These are phyloP conservation scores for Spergularia azorica DNA, from an alignment of 179 eudicot species.

Conservation along the genomic window DNA sequence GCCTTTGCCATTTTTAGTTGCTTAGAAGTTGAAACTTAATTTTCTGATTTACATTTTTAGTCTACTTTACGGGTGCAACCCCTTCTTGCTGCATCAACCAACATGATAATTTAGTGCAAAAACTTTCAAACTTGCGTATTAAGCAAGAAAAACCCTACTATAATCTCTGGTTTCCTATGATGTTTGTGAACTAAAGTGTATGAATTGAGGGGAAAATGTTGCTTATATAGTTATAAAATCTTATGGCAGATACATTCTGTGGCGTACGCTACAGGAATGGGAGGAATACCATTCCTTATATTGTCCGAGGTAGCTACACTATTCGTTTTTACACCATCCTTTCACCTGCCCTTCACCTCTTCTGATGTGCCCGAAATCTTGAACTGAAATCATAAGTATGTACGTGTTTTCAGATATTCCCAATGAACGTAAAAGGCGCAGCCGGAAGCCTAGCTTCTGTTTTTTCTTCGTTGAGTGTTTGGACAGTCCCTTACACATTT, in stretches of 20 bases:
- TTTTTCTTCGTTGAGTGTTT: conserved; percentile 24
- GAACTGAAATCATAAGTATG: neutral
- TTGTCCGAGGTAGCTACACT: conserved; percentile 38
- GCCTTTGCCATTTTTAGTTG: neutral
- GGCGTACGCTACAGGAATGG: conserved; percentile 41
- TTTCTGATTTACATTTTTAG: too few relatives aligned
- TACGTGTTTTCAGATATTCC: conserved; percentile 34
- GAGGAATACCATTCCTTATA: conserved; percentile 36
- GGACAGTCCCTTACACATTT: conserved; percentile 40
- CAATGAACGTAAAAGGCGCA: conserved; percentile 42
- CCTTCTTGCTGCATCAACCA: too few relatives aligned
- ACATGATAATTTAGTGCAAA: too few relatives aligned
- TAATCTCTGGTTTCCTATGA: too few relatives aligned
- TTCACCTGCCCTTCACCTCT: too few relatives aligned
- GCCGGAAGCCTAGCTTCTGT: conserved; percentile 44
- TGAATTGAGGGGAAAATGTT: neutral
- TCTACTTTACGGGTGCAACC: too few relatives aligned
- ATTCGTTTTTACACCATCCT: too few relatives aligned
- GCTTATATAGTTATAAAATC: neutral
- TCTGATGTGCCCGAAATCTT: neutral
- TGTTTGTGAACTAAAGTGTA: neutral
- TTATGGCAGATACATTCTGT: conserved; percentile 29
- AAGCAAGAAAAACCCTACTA: too few relatives aligned
- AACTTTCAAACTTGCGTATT: too few relatives aligned
- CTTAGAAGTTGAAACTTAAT: too few relatives aligned